A percentile compares a stretch with the other conserved stretches of the same genome.
Conservation (phyloP, 78 protist species). For the Dictyostelium purpureum region DNA sequence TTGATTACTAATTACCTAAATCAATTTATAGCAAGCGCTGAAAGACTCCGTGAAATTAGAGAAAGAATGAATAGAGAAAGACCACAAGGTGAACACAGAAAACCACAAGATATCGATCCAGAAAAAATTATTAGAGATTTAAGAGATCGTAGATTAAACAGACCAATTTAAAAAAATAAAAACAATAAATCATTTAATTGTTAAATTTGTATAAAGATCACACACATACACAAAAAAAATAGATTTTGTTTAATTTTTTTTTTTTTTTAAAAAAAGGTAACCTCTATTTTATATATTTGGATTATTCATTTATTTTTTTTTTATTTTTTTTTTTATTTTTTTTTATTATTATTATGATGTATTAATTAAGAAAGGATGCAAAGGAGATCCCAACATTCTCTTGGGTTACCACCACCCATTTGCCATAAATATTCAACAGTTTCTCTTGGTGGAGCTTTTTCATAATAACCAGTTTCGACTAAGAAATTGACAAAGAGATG, state of each 20-base stretch:
- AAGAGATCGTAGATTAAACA: not conserved
- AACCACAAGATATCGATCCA: not conserved
- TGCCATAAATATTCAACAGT: conserved; percentile 60
- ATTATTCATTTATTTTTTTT: not conserved
- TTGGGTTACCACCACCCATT: conserved; percentile 60
- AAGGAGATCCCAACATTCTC: conserved; percentile 44
- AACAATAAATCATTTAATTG: no score
- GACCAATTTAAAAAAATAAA: not conserved
- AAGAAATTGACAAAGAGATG: conserved; percentile 31
- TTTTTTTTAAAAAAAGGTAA: no score
- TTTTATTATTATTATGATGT: not conserved
- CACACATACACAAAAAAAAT: no score
- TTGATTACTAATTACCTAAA: no score
- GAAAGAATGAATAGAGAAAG: not conserved
- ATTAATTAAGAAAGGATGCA: not conserved
- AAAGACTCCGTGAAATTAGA: not conserved
- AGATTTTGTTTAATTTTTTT: no score
- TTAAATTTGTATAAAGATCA: not conserved
- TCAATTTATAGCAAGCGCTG: not conserved
- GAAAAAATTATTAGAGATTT: conserved; percentile 1
- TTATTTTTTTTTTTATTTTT: not conserved
- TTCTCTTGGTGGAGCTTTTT: conserved; percentile 57
- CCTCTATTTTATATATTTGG: no score
- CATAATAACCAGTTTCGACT: not conserved
- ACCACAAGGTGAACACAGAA: not conserved